Conservation (phyloP, 352 stramenopile genomes). For the Hyaloperonospora arabidopsidis region DNA sequence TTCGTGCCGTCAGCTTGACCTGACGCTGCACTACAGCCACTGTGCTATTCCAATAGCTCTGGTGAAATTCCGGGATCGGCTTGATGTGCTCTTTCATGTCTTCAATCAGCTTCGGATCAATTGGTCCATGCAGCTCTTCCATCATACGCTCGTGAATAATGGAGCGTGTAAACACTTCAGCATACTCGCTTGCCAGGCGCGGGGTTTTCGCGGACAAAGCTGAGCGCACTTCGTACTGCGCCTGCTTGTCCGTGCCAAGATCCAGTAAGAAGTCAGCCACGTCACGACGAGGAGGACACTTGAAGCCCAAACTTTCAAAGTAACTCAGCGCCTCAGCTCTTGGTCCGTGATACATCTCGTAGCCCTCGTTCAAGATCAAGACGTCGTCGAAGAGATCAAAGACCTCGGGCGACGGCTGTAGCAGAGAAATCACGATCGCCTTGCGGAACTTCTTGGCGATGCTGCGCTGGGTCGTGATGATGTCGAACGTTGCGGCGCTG, state of each 20-base stretch:
- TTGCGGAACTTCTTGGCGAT: slow-evolving; percentile 44
- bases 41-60: slow-evolving; percentile 25
- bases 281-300: slow-evolving; percentile 52
- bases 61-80: slow-evolving; percentile 30
- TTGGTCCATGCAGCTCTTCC: slow-evolving; percentile 9
- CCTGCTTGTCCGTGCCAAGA: slow-evolving; percentile 35
- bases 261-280: slow-evolving; percentile 87
- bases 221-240: slow-evolving; percentile 23
- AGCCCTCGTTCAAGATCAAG: slow-evolving; percentile 86
- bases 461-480: slow-evolving; percentile 41
- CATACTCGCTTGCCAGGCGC: slow-evolving; percentile 22
- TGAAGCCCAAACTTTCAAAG: slow-evolving; percentile 68
- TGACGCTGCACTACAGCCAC: slow-evolving; percentile 30
- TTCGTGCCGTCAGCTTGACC: slow-evolving; percentile 27
- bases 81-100: slow-evolving; percentile 78
- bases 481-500: slow-evolving; percentile 55
- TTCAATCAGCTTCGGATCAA: slow-evolving; percentile 7
- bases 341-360: slow-evolving; percentile 83
- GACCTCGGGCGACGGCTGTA: slow-evolving; percentile 89
- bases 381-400: slow-evolving; percentile 91
- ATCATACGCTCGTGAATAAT: slow-evolving; percentile 13
- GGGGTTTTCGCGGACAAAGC: slow-evolving; percentile 3
- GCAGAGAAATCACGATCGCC: slow-evolving; percentile 66
- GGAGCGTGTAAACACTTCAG: slow-evolving; percentile 14
- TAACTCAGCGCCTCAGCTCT: slow-evolving; percentile 57